These are phyloP conservation scores for Thielaviopsis ethacetica DNA, from an alignment of 2,329 filamentous ascomycete genomes.

Conservation along the genomic window DNA sequence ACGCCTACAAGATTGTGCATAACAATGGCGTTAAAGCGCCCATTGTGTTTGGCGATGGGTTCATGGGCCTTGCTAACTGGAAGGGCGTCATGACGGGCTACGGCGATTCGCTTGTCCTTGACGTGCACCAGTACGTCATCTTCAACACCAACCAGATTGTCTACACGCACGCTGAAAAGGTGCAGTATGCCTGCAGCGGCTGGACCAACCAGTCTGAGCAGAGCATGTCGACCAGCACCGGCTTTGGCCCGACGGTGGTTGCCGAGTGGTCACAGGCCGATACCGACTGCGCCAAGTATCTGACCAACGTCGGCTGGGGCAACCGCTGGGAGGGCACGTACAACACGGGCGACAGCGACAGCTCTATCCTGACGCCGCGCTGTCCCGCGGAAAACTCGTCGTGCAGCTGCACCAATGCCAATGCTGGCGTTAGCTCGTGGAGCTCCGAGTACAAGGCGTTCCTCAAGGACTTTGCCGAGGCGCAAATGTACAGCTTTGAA, in stretches of 20 bases:
- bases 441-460: conserved; percentile 65
- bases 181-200: conserved; percentile 70
- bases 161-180: conserved; percentile 65
- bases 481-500: conserved; percentile 91
- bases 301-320: conserved; percentile 81
- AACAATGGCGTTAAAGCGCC: conserved; percentile 57
- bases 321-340: conserved; percentile 86
- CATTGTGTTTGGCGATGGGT: conserved; percentile 85
- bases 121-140: conserved; percentile 96
- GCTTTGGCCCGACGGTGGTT: conserved; percentile 85
- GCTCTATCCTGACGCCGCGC: conserved; percentile 48
- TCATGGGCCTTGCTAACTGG: conserved; percentile 84
- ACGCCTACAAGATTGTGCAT: conserved; percentile 56
- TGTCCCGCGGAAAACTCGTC: conserved; percentile 51
- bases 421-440: conserved; percentile 54
- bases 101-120: conserved; percentile 57
- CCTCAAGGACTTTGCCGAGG: conserved; percentile 78
- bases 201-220: conserved; percentile 68
- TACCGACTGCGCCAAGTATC: conserved; percentile 73
- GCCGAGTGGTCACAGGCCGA: conserved; percentile 97
- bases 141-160: conserved; percentile 84
- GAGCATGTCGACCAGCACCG: conserved; percentile 56
- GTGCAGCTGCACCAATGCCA: conserved; percentile 63
- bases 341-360: conserved; percentile 45
- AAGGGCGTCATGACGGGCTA: conserved; percentile 61